Conservation (phyloP, 805 yeast genomes). For the Phaffomyces thermotolerans region DNA sequence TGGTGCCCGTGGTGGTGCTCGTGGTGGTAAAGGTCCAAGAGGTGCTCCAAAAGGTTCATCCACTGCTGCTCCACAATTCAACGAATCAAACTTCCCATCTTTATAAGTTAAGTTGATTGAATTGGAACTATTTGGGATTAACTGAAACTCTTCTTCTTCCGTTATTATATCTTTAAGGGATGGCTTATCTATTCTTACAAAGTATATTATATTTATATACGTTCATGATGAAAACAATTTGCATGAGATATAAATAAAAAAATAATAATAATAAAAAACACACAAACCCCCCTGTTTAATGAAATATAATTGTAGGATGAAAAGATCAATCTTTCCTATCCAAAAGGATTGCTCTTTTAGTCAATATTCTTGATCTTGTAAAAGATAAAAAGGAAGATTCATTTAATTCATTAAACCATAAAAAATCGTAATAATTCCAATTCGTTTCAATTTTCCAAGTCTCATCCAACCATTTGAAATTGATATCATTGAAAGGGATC, state of each 20-base stretch:
- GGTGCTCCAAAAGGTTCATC: slow-evolving; percentile 20
- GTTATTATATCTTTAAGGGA: background rate
- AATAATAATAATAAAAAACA: too few species aligned
- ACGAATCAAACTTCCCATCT: slow-evolving; percentile 12
- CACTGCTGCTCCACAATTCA: slow-evolving; percentile 7
- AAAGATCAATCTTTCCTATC: background rate
- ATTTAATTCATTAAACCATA: slow-evolving; percentile 37
- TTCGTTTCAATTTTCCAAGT: slow-evolving; percentile 41
- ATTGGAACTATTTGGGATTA: too few species aligned
- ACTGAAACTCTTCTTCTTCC: background rate
- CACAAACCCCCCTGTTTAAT: background rate
- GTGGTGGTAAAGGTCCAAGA: slow-evolving; percentile 18
- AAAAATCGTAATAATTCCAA: slow-evolving; percentile 48
- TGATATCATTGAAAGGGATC: slow-evolving; percentile 39
- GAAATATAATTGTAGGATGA: background rate
- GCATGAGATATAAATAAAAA: slow-evolving; percentile 4
- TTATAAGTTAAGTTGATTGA: slow-evolving; percentile 1
- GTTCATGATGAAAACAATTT: slow-evolving; percentile 4
- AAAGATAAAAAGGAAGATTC: slow-evolving; percentile 42
- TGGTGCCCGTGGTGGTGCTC: slow-evolving; percentile 27
- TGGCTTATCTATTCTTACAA: too few species aligned
- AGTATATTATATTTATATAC: background rate
- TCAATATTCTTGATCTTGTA: slow-evolving; percentile 48
- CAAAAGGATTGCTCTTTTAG: slow-evolving; percentile 34
- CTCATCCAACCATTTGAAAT: slow-evolving; percentile 54